These are phyloP conservation scores for Nicotiana paniculata DNA, from an alignment of 257 asterid species.

Conservation along the genomic window DNA sequence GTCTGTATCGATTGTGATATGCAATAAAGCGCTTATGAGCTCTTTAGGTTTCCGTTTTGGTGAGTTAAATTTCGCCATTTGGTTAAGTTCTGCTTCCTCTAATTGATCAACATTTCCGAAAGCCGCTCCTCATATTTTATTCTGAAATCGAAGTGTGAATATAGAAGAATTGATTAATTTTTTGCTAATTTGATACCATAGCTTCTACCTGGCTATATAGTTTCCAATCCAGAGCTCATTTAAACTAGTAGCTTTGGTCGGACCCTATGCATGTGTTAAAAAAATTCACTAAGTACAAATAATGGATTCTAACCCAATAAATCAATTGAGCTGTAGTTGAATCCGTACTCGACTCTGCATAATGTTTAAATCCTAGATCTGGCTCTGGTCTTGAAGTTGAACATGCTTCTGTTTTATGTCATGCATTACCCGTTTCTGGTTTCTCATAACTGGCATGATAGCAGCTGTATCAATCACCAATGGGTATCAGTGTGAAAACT, in stretches of 20 bases:
- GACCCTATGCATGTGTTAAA: no score
- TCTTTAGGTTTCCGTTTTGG: slow-evolving; percentile 67
- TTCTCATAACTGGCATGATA: background rate
- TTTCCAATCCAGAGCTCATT: background rate
- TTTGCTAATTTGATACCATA: background rate
- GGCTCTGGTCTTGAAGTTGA: background rate
- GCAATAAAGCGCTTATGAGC: slow-evolving; percentile 87
- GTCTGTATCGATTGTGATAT: slow-evolving; percentile 75
- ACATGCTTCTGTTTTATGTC: background rate
- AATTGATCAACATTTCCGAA: background rate
- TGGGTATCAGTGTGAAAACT: background rate
- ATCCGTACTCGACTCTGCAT: no score
- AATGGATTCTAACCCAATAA: no score
- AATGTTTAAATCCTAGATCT: no score
- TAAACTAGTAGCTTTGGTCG: no score
- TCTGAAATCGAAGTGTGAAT: background rate
- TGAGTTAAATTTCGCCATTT: slow-evolving; percentile 24
- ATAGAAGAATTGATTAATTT: background rate
- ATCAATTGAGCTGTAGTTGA: no score
- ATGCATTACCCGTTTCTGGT: background rate
- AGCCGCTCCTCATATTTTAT: background rate
- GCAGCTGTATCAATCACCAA: background rate
- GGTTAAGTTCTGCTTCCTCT: background rate
- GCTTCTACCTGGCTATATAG: background rate
- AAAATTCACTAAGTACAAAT: no score